Base-by-base conservation (phyloP, 768 basidiomycete genomes). In the Cystobasidiopsis lactophilus region DNA sequence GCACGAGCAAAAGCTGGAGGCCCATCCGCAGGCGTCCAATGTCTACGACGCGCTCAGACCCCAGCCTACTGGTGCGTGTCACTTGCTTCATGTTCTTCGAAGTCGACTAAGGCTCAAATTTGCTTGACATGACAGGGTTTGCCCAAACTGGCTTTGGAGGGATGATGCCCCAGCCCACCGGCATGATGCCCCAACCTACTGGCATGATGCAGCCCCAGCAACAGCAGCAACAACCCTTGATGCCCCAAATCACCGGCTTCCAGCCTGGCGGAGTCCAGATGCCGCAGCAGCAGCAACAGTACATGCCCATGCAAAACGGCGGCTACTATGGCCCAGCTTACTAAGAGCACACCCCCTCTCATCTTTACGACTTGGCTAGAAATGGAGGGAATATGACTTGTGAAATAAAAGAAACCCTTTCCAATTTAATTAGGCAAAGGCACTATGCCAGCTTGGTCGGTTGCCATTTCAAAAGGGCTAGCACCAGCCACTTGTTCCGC, bases 41-140 rank as follows among this genome's bases (percentile, higher is more conserved):
- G 47, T 56, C 23, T 56, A 56, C 30, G 55, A 56, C 39, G 52
- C 55, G n/a, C 27, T 56, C 3, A 3, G 55, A 47, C 55, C 55
- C 5, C 55, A 57, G 40, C 56, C n/a, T 16, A 55, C 56, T 13
- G 33, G 44, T 19, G 44, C 9, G 35, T 29, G 19, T 52, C 50
- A 37, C 29, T 47, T 13, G 16, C 24, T n/a, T 26, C 10, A 30
- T 19, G 18, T 27, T 21, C 21, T 52, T 29, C 46, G n/a, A n/a
- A 29, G 3, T 45, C 23, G 13, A 13, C 9, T n/a, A 21, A 40
- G 38, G 21, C 7, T 29, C 31, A 33, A 30, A 50, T 37, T 21
- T 19, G 14, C 40, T 5, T n/a, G 40, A n/a, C n/a, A n/a, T n/a
- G 9, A 19, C 33, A 35, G 33, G 33, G 9, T 35, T 35, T 35